Evolutionary conservation across 495 filamentous ascomycete species (phyloP).

Genomic region (Penicillium goetzii): DNA sequence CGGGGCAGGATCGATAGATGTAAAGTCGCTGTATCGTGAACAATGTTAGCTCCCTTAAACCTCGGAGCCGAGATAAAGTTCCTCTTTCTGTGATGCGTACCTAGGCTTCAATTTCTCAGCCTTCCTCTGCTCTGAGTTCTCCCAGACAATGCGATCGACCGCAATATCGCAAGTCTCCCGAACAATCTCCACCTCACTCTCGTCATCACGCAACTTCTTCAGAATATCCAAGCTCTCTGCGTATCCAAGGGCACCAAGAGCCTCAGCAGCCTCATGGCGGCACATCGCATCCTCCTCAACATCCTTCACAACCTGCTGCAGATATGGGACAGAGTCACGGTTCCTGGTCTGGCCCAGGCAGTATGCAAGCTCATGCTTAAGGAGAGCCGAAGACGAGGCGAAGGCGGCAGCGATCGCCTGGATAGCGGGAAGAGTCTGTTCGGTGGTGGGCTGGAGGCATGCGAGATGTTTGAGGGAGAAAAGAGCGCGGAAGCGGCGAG

Average conservation of each 20-base stretch:
- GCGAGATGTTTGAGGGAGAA: constrained; percentile 97
- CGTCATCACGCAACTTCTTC: constrained; percentile 68
- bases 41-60: constrained; percentile 10
- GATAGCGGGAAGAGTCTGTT: constrained; percentile 73
- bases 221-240: constrained; percentile 70
- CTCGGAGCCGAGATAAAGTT: not conserved
- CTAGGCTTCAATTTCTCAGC: constrained; percentile 77
- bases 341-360: constrained; percentile 92
- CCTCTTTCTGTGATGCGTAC: constrained; percentile 44
- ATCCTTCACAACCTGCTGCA: constrained; percentile 79
- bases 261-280: constrained; percentile 95
- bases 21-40: constrained; percentile 71
- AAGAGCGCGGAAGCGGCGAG: constrained; percentile 91
- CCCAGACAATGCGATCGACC: constrained; percentile 92
- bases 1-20: constrained; percentile 93
- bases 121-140: constrained; percentile 71
- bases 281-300: constrained; percentile 87
- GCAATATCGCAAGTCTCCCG: constrained; percentile 96
- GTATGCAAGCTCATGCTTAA: constrained; percentile 97
- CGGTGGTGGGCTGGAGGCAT: constrained; percentile 62
- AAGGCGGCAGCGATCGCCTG: constrained; percentile 92
- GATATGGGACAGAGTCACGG: constrained; percentile 67
- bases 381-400: constrained; percentile 76
- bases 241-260: constrained; percentile 85
- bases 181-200: constrained; percentile 75